A percentile compares a stretch with the other conserved stretches of the same genome.
Conservation (phyloP, 345 rosid genomes). For the Salix purpurea region DNA sequence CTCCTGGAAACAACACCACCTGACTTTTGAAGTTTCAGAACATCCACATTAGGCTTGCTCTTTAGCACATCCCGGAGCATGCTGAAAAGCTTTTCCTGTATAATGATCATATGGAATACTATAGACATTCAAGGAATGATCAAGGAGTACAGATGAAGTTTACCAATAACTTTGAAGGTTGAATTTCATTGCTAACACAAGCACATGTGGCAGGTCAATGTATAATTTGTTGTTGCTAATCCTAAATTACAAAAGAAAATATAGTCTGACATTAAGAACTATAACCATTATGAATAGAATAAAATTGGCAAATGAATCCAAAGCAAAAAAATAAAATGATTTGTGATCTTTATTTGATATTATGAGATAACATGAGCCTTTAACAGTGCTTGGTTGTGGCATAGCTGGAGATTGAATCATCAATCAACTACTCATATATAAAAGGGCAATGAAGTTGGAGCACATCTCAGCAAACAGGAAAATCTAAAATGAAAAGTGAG, state of each 20-base stretch:
- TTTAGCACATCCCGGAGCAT: constrained; percentile 70
- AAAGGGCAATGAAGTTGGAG: background rate
- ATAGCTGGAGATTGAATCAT: background rate
- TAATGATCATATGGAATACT: constrained; percentile 1
- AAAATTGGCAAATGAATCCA: too few relatives aligned
- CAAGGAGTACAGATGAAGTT: background rate
- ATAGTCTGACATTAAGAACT: background rate
- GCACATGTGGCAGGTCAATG: too few relatives aligned
- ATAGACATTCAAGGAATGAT: background rate
- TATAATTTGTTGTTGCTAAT: background rate
- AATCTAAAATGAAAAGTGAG: background rate
- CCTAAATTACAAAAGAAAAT: background rate
- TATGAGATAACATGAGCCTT: too few relatives aligned
- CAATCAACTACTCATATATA: background rate
- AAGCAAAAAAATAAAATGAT: too few relatives aligned
- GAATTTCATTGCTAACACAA: too few relatives aligned
- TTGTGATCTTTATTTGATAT: too few relatives aligned
- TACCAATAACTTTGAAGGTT: background rate
- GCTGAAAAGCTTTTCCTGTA: constrained; percentile 92
- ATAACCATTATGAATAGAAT: background rate
- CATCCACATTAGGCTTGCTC: constrained; percentile 67
- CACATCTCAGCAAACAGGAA: background rate
- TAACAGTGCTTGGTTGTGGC: too few relatives aligned
- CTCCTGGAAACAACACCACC: constrained; percentile 86
- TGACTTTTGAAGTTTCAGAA: constrained; percentile 84